A percentile compares a stretch with the other conserved stretches of the same genome.
Conservation (phyloP, 805 yeast genomes). For the Metschnikowia henanensis region DNA sequence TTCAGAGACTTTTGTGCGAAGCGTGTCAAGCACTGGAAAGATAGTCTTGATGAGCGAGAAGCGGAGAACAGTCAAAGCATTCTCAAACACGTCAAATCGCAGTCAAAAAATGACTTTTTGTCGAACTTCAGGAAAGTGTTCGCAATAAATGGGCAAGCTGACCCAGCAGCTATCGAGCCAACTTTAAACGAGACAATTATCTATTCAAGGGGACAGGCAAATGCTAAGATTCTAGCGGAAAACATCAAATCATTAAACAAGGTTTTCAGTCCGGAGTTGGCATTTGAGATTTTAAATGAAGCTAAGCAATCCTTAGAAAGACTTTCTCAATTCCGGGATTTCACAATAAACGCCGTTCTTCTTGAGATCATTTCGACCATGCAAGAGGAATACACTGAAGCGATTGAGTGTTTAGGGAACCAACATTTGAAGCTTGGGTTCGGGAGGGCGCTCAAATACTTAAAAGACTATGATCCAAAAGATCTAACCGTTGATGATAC, state of each 20-base stretch:
- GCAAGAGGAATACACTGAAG: conserved; percentile 65
- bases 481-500: conserved; percentile 26
- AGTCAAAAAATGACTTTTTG: conserved; percentile 57
- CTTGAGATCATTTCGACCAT: conserved; percentile 39
- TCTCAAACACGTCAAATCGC: conserved; percentile 49
- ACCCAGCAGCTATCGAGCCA: neutral
- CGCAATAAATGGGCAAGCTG: conserved; percentile 21
- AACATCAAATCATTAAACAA: conserved; percentile 75
- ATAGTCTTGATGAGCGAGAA: conserved; percentile 42
- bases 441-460: conserved; percentile 69
- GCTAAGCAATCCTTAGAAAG: conserved; percentile 67
- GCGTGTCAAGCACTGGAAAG: conserved; percentile 34
- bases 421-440: conserved; percentile 87
- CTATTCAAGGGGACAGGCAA: conserved; percentile 73
- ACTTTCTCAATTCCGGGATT: conserved; percentile 37
- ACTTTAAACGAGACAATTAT: conserved; percentile 18
- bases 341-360: conserved; percentile 34
- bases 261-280: conserved; percentile 78
- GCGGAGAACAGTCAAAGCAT: conserved; percentile 47
- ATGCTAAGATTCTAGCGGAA: conserved; percentile 70
- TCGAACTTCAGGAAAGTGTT: conserved; percentile 67
- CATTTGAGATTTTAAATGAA: conserved; percentile 65
- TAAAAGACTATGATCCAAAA: conserved; percentile 69
- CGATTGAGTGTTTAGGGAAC: conserved; percentile 61
- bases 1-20: conserved; percentile 28